Evolutionary conservation across 2,329 filamentous ascomycete genomes (phyloP).

Genomic region (Hortaea werneckii): DNA sequence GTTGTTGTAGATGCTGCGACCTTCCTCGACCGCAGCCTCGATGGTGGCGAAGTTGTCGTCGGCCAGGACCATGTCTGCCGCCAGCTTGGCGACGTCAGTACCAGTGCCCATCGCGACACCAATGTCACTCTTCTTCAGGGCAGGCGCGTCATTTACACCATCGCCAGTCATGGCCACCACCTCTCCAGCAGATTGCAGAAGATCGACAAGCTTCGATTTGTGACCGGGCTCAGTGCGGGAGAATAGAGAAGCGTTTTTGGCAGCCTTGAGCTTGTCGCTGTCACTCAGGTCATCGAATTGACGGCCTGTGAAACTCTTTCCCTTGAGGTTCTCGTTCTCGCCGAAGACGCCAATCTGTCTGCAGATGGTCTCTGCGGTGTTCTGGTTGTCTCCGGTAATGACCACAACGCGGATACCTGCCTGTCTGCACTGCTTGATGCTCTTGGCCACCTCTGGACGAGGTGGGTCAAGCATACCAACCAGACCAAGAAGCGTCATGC

Average conservation of each 20-base stretch:
- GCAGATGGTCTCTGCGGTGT: constrained; percentile 96
- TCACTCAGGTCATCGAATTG: constrained; percentile 83
- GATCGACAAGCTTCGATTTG: constrained; percentile 95
- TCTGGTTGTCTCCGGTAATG: constrained; percentile 95
- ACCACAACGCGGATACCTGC: constrained; percentile 96
- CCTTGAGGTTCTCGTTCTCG: constrained; percentile 65
- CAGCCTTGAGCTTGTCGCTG: constrained; percentile 70
- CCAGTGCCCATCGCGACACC: constrained; percentile 98
- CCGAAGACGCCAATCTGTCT: constrained; percentile 93
- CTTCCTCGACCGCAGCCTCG: constrained; percentile 89
- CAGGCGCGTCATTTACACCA: constrained; percentile 95
- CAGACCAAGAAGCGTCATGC: constrained; percentile 86
- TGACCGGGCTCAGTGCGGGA: constrained; percentile 91
- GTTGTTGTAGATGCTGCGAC: constrained; percentile 98
- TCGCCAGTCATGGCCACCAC: constrained; percentile 99
- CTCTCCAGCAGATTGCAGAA: constrained; percentile 83
- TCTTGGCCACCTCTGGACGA: constrained; percentile 76
- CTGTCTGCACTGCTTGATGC: constrained; percentile 79
- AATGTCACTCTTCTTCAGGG: constrained; percentile 97
- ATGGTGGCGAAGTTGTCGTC: constrained; percentile 99
- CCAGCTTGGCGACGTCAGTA: constrained; percentile 92
- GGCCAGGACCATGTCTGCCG: constrained; percentile 94
- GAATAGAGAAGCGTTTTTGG: constrained; percentile 79
- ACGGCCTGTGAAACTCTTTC: constrained; percentile 91
- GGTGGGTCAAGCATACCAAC: constrained; percentile 96